phyloP scores from a whole-genome alignment of 2,329 filamentous ascomycete genomes.

The Hymenoscyphus fraxineus region DNA sequence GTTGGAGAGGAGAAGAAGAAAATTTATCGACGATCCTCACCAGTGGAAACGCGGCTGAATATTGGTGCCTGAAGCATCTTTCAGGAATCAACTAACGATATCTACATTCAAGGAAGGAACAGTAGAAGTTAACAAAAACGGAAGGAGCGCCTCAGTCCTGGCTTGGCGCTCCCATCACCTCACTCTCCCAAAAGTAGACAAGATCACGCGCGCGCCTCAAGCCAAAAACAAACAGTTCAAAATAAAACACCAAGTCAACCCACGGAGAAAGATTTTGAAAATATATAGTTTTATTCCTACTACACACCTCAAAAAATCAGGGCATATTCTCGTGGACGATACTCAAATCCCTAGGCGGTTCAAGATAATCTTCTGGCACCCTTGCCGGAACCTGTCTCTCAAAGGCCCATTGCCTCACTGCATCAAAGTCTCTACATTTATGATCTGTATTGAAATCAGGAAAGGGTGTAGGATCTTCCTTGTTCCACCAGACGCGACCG shows the following conservation, averaged over 20 bases:
- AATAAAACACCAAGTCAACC: too few relatives aligned
- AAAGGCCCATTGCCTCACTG: slow-evolving; percentile 46
- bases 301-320: slow-evolving; percentile 8
- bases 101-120: background rate
- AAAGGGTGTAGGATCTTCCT: slow-evolving; percentile 37
- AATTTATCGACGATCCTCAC: background rate
- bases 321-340: slow-evolving; percentile 24
- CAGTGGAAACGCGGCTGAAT: background rate
- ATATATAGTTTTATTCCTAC: background rate
- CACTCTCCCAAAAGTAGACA: background rate
- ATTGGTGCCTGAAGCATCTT: background rate
- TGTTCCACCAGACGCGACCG: slow-evolving; percentile 50
- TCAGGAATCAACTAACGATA: background rate
- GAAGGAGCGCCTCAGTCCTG: background rate
- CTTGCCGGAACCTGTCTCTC: slow-evolving; percentile 38
- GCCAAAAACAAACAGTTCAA: background rate
- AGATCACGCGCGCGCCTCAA: background rate
- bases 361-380: slow-evolving; percentile 20
- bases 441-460: slow-evolving; percentile 52
- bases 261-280: background rate
- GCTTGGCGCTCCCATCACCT: background rate
- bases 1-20: background rate
- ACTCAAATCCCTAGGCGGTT: slow-evolving; percentile 15
- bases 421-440: slow-evolving; percentile 49
- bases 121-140: background rate